Base-by-base conservation (phyloP, 1,139 yeast genomes). In the Candida frijolesensis region DNA sequence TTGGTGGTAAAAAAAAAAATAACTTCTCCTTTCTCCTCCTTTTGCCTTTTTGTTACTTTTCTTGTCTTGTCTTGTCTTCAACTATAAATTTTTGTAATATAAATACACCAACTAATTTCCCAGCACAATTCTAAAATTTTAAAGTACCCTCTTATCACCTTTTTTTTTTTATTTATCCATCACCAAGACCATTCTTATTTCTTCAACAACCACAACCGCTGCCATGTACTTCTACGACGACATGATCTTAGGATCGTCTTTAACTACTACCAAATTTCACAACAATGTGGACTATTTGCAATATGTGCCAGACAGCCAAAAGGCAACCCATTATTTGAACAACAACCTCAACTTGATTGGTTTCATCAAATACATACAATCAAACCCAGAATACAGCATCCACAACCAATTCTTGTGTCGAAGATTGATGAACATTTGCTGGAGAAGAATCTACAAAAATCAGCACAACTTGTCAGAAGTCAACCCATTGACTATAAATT, bases 381-480 rank as follows among this genome's bases (percentile, higher is more conserved):
- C 65, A 48, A 62, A 63, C 51, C 58, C 65, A 12, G 54, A 55
- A 37, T 54, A 54, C 19, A 54, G 48, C 33, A 11, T 47, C 9
- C 46, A 52, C 30, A 52, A 56, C 40, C 42, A 46, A 37, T 54
- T 54, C 42, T 47, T 54, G n/a, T 50, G 51, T n/a, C 57, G 60
- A 46, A 58, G 80, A 47, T 60, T 76, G 34, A 64, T 64, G 45
- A 76, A 76, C 56, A 66, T 68, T 3, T 68, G 78, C 50, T 76
- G 80, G 80, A 66, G 80, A 54, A 60, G 80, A 52, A 66, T 72
- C 58, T 62, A 63, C 54, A 73, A 73, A 54, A 72, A 71, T 51
- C 59, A 72, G 42, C 51, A 62, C 40, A 45, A 59, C 2, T 63
- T 76, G 35, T 47, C 52, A 15, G 74, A 70, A 47, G 55, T 67